A percentile compares a stretch with the other conserved stretches of the same genome.
phyloP scores from a whole-genome alignment of 345 rosid genomes.

The Eucalyptus leucophloia region DNA sequence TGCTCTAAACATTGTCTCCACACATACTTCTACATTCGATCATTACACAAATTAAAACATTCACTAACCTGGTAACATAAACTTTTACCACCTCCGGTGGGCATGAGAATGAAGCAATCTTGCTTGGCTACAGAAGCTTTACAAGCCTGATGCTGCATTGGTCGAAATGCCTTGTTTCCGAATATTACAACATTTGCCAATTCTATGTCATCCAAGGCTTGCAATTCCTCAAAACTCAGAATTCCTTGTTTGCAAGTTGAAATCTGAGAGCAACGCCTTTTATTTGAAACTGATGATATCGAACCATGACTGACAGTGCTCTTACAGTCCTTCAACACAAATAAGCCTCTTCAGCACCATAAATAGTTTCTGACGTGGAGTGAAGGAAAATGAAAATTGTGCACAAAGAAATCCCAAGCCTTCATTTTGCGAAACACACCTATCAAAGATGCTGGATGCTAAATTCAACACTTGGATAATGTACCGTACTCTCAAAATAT shows the following conservation, averaged over 20 bases:
- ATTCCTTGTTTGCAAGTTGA: conserved; percentile 12
- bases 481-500: background rate
- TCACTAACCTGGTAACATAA: background rate
- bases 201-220: conserved; percentile 73
- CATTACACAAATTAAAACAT: background rate
- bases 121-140: background rate
- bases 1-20: background rate
- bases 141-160: background rate
- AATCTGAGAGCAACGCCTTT: conserved; percentile 2
- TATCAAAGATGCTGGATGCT: background rate
- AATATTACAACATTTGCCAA: conserved; percentile 25
- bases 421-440: background rate
- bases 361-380: background rate
- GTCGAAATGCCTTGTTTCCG: background rate
- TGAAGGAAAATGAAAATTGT: background rate
- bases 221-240: conserved; percentile 57
- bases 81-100: background rate
- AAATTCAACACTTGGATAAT: background rate
- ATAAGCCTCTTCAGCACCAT: conserved; percentile 3
- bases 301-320: conserved; percentile 28
- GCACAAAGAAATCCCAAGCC: background rate
- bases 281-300: conserved; percentile 20
- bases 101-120: background rate
- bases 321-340: conserved; percentile 32
- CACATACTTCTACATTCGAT: background rate